phyloP scores from a whole-genome alignment of 495 filamentous ascomycete genomes.

The Aspergillus affinis region DNA sequence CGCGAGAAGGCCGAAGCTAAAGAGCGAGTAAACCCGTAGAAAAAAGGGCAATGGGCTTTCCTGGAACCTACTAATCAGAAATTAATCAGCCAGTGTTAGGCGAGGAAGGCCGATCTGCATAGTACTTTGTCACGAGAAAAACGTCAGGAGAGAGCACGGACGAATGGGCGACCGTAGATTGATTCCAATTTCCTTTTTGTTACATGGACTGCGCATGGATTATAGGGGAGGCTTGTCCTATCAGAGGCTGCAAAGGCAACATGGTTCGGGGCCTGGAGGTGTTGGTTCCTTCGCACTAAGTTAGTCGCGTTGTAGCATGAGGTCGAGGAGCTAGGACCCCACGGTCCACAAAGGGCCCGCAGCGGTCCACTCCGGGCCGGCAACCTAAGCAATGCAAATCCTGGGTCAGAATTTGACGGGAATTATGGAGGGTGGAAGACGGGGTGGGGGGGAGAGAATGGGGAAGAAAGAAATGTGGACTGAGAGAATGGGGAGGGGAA shows the following conservation, averaged over 20 bases:
- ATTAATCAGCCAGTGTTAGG: slow-evolving; percentile 14
- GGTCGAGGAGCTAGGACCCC: slow-evolving; percentile 25
- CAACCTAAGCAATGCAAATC: slow-evolving; percentile 30
- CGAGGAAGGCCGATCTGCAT: slow-evolving; percentile 18
- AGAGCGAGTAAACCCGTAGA: not conserved
- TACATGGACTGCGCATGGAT: slow-evolving; percentile 11
- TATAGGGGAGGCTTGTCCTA: slow-evolving; percentile 3
- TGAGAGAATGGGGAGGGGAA: too few relatives aligned
- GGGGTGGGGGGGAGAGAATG: not conserved
- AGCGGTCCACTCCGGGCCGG: slow-evolving; percentile 31
- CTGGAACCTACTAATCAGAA: slow-evolving; percentile 4
- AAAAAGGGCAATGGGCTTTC: not conserved
- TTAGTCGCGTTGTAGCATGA: slow-evolving; percentile 13
- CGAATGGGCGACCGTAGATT: slow-evolving; percentile 17
- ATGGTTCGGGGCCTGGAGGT: slow-evolving; percentile 12
- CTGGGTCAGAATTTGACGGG: slow-evolving; percentile 2
- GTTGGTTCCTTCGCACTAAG: slow-evolving; percentile 1
- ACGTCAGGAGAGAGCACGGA: slow-evolving; percentile 14
- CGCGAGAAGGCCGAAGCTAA: not conserved
- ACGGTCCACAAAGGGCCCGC: slow-evolving; percentile 27
- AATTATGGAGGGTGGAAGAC: not conserved
- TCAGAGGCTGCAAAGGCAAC: not conserved
- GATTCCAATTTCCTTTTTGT: slow-evolving; percentile 28
- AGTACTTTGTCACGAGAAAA: slow-evolving; percentile 29
- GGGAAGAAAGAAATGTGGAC: not conserved